Evolutionary conservation across 1,139 yeast species (phyloP), one percentile per base, ranked within the genome.

Genomic region (Groenewaldozyma auringiensis): DNA sequence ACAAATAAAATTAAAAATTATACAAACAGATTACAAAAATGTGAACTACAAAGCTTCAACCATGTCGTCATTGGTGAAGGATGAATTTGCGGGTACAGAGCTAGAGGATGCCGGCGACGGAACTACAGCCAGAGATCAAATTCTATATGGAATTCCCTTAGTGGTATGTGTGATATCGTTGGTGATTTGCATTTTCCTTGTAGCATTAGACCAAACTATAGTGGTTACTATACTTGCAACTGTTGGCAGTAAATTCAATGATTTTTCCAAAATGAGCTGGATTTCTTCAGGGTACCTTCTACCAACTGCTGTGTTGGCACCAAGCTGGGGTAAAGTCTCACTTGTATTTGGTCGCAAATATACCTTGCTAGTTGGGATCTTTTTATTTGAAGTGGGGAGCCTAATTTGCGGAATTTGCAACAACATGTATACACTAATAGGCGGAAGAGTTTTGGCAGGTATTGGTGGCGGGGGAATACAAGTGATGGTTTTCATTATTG

Each of bases 381-480:
- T 75, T 9, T 59, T 82, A 1, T 82, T 82, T 56, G 83, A 79
- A 57, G 60, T 71, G 3, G 88, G 88, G 0, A 79, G 86, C 1
- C 68, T 82, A 44, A 63, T 82, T 3, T 70, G 79, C 33, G 89
- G 80, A 0, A 59, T 81, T 2, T 67, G 87, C 0, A 67, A 61
- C 20, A 70, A 70, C 34, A 79, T 81, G 79, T 68, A 71, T 53
- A 73, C 75, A 70, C 64, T 83, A 45, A 80, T 83, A 50, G 86
- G 79, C 1, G 89, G 88, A 1, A 70, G 92, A 54, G 81, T 79
- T 3, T 66, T 83, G 32, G 80, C 82, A 45, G 94, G 94, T 47
- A 58, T 79, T 37, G 94, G 92, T 16, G 88, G 83, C 6, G 84
- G 86, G 36, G 85, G 86, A 11, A 72, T 81, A 38, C 79, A 78